phyloP scores from a whole-genome alignment of 2,329 filamentous ascomycete species.

The Sphaerulina populicola region DNA sequence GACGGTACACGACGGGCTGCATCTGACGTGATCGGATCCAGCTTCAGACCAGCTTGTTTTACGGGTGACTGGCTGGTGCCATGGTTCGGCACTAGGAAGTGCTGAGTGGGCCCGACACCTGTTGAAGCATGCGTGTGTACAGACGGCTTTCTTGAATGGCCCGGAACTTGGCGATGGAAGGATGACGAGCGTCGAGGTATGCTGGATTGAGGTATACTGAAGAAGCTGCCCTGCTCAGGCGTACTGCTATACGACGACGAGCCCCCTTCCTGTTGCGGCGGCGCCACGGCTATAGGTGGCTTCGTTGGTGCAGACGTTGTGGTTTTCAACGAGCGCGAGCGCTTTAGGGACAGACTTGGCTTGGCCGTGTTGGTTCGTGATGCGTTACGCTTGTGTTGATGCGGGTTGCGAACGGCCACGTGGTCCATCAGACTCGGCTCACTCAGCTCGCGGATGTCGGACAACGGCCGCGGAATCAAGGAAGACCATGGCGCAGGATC shows the following conservation, averaged over 20 bases:
- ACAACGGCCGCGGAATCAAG: conserved; percentile 38
- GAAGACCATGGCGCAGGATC: conserved; percentile 21
- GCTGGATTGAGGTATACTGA: conserved; percentile 39
- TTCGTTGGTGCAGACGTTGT: not conserved
- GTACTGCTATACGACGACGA: conserved; percentile 31
- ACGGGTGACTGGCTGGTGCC: conserved; percentile 45
- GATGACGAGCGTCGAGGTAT: conserved; percentile 43
- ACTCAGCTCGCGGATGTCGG: conserved; percentile 45
- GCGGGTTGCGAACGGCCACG: conserved; percentile 6
- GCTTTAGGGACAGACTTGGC: conserved; percentile 20
- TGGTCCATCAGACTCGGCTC: conserved; percentile 39
- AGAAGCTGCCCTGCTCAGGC: conserved; percentile 39
- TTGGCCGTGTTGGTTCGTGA: conserved; percentile 27
- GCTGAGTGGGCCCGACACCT: conserved; percentile 3
- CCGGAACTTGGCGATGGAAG: conserved; percentile 10
- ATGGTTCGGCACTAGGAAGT: conserved; percentile 36
- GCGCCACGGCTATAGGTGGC: not conserved
- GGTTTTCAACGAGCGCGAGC: conserved; percentile 20
- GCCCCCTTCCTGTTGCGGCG: conserved; percentile 9
- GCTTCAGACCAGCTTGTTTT: conserved; percentile 36
- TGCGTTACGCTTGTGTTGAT: conserved; percentile 19
- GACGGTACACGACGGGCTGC: conserved; percentile 39
- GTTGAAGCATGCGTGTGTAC: conserved; percentile 12
- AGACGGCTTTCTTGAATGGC: conserved; percentile 20
- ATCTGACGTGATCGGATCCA: conserved; percentile 40